Evolutionary conservation across 169 alveolate genomes (phyloP).

Genomic region (Toxoplasma gondii): DNA sequence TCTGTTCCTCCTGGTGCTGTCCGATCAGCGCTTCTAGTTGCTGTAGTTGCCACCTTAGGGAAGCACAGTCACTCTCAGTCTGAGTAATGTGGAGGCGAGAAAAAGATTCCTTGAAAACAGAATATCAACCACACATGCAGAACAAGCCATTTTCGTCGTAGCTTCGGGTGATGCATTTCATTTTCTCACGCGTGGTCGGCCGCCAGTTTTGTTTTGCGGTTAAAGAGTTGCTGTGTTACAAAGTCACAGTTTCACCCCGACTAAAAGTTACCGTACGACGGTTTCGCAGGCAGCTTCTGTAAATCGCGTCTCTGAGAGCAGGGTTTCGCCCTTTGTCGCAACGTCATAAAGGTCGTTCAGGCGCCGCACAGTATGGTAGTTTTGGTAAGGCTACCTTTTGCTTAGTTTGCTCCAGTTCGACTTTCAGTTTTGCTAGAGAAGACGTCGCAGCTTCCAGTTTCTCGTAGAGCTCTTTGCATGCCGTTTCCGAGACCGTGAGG

Average conservation of each 20-base stretch:
- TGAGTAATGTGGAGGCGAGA: constrained; percentile 32
- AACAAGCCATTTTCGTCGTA: neutral
- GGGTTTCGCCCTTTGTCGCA: too few relatives aligned
- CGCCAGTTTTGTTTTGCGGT: too few relatives aligned
- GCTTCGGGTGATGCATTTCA: neutral
- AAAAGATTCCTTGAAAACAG: constrained; percentile 18
- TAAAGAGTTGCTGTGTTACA: neutral
- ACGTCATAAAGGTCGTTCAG: too few relatives aligned
- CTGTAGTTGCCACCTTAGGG: constrained; percentile 36
- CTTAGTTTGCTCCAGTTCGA: constrained; percentile 34
- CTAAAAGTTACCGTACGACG: too few relatives aligned
- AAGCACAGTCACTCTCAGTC: constrained; percentile 43
- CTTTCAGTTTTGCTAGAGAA: neutral
- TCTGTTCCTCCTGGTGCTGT: constrained; percentile 31
- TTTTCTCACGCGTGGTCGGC: too few relatives aligned
- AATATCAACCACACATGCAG: neutral
- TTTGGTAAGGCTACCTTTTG: neutral
- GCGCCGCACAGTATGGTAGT: too few relatives aligned
- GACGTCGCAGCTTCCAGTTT: constrained; percentile 23
- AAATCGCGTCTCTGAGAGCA: too few relatives aligned
- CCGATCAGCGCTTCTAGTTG: constrained; percentile 29
- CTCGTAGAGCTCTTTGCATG: neutral
- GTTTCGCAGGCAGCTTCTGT: too few relatives aligned
- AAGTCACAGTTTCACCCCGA: too few relatives aligned
- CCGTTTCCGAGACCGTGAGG: constrained; percentile 22